Base-by-base conservation (phyloP, 257 asterid genomes). In the Paulownia fortunei region DNA sequence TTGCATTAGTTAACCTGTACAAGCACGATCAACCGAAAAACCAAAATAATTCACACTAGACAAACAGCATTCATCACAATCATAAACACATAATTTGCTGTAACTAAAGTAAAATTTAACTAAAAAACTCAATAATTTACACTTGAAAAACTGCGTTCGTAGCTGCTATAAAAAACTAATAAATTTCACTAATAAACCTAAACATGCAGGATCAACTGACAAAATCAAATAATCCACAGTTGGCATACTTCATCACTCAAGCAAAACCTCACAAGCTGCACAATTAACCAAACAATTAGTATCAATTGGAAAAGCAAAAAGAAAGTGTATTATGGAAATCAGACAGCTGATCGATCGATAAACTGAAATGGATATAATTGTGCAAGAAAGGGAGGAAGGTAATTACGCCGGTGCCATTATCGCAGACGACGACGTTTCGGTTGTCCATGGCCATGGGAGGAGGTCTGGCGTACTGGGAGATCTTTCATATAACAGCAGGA, bases 371-470 rank as follows among this genome's bases (percentile, higher is more conserved):
- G 73, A 70, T 37, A n/a, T 11, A 49, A 51, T 30, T 46, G 26
- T 32, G 74, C 23, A 81, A 59, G 65, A 21, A 18, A 58, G 47
- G 52, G 69, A 61, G 21, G 56, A 69, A 36, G 44, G 61, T 5
- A 61, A 59, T 62, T 92, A 94, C 99, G 78, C 97, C 98, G 49
- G 99, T 94, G 83, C 98, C 99, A 79, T 91, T 92, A 80, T 94
- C 98, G 75, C 98, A 94, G 37, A 94, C 98, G 85, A 94, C 88
- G 85, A 94, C 97, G 80, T 91, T 92, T 24, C 87, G 86, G 74
- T 82, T 89, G 80, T 92, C 99, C 99, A 94, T 93, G 68, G 73
- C n/a, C n/a, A n/a, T n/a, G n/a, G 46, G 49, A 26, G 10, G 47
- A 81, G 71, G 47, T 78, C 16, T 42, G 27, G 54, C 42, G 32